A percentile compares a stretch with the other conserved stretches of the same genome.
Evolutionary conservation across 2,329 filamentous ascomycete species (phyloP).

Genomic region (Scorias spongiosa): DNA sequence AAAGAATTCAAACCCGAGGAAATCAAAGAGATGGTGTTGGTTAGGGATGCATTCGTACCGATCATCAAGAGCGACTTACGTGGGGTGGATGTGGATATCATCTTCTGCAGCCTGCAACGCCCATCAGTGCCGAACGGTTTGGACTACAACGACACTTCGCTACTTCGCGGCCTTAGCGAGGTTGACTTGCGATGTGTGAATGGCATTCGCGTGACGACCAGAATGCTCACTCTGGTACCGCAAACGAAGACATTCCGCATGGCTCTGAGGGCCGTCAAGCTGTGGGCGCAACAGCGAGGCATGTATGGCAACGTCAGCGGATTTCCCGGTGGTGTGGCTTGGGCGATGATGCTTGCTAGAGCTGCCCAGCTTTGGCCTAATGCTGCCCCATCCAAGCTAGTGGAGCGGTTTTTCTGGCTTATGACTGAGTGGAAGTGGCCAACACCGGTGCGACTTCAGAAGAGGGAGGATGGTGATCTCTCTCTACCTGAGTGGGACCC

Average conservation of each 20-base stretch:
- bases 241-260: slow-evolving; percentile 80
- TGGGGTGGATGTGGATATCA: slow-evolving; percentile 87
- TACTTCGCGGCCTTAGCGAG: slow-evolving; percentile 76
- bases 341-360: slow-evolving; percentile 92
- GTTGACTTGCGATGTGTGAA: slow-evolving; percentile 79
- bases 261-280: slow-evolving; percentile 80
- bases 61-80: slow-evolving; percentile 94
- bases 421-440: slow-evolving; percentile 91
- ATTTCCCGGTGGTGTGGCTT: slow-evolving; percentile 91
- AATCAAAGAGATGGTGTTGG: slow-evolving; percentile 70
- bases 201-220: slow-evolving; percentile 84
- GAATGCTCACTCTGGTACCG: slow-evolving; percentile 78
- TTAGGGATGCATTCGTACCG: slow-evolving; percentile 83
- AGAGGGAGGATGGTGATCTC: slow-evolving; percentile 66
- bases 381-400: slow-evolving; percentile 73
- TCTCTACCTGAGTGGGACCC: slow-evolving; percentile 91
- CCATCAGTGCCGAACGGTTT: slow-evolving; percentile 40
- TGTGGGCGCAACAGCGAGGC: slow-evolving; percentile 85
- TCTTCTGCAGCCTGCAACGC: slow-evolving; percentile 37
- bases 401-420: slow-evolving; percentile 88
- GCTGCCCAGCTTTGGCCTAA: slow-evolving; percentile 94
- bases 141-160: slow-evolving; percentile 65
- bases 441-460: slow-evolving; percentile 77
- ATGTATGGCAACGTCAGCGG: slow-evolving; percentile 95
- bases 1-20: slow-evolving; percentile 62